phyloP scores from a whole-genome alignment of 108 stramenopile species.

The Chaetoceros muelleri region DNA sequence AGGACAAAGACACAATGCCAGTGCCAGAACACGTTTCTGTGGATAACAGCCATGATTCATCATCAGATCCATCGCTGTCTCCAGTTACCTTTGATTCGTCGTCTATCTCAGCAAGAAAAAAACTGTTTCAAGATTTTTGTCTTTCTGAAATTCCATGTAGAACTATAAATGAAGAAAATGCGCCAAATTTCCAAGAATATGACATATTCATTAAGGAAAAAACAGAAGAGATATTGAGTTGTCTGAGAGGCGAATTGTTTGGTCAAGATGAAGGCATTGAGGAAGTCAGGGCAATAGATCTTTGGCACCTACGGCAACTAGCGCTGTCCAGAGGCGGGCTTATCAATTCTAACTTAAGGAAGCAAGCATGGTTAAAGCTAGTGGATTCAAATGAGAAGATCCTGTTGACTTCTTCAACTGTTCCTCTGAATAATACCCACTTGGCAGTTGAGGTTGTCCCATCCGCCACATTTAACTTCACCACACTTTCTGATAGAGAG shows the following conservation, averaged over 20 bases:
- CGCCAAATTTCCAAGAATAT: not conserved
- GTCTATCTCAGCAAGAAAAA: not conserved
- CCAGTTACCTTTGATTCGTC: not conserved
- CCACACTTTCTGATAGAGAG: not conserved
- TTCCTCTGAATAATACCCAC: not conserved
- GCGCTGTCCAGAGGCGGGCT: conserved; percentile 66
- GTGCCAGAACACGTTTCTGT: not conserved
- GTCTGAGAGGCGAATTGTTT: not conserved
- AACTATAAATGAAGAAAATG: not conserved
- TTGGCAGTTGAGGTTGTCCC: not conserved
- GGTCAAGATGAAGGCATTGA: not conserved
- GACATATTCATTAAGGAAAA: not conserved
- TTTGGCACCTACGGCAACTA: conserved; percentile 72
- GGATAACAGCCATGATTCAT: not conserved
- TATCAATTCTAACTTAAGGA: conserved; percentile 6
- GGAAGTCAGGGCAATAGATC: conserved; percentile 33
- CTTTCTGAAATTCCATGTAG: not conserved
- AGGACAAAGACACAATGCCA: not conserved
- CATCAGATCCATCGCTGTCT: not conserved
- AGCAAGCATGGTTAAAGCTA: conserved; percentile 21
- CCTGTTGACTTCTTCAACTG: no score
- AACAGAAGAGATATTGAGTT: not conserved
- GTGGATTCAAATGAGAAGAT: conserved; percentile 11
- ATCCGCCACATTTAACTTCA: not conserved
- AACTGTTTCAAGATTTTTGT: not conserved